Percentiles rank a stretch among this genome's conserved stretches.
Conservation (phyloP, 192 early-diverging fungal genomes). For the Coemansia furcata region DNA sequence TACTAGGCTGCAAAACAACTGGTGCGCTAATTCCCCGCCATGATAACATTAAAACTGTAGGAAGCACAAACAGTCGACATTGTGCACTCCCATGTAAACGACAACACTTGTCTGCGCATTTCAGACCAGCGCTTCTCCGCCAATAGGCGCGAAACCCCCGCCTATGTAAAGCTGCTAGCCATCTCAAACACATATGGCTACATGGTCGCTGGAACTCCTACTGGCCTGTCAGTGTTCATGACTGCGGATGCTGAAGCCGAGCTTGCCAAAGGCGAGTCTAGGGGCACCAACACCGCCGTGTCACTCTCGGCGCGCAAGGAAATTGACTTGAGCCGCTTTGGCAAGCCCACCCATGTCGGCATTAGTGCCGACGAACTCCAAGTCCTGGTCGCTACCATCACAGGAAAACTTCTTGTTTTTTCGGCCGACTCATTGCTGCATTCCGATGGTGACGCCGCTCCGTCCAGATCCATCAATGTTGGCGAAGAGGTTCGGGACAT, state of each 20-base stretch:
- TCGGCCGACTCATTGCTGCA: conserved; percentile 20
- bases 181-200: conserved; percentile 67
- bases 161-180: conserved; percentile 55
- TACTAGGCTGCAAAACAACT: neutral
- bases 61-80: conserved; percentile 43
- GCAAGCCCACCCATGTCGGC: conserved; percentile 43
- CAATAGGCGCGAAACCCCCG: conserved; percentile 44
- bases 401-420: conserved; percentile 21
- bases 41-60: conserved; percentile 11
- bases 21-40: neutral
- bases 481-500: conserved; percentile 59
- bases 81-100: conserved; percentile 38
- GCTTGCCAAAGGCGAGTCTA: conserved; percentile 25
- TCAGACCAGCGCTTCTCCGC: conserved; percentile 29
- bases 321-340: conserved; percentile 27
- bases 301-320: conserved; percentile 24
- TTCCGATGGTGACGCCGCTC: conserved; percentile 21
- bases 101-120: conserved; percentile 41
- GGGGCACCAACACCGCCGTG: conserved; percentile 40
- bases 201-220: conserved; percentile 61
- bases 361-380: conserved; percentile 25
- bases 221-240: conserved; percentile 41
- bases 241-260: conserved; percentile 35
- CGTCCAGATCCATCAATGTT: conserved; percentile 39
- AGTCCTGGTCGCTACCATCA: conserved; percentile 25